A percentile compares a stretch with the other conserved stretches of the same genome.
These are phyloP conservation scores for Gossypium raimondii DNA, from an alignment of 345 rosid genomes.

Conservation along the genomic window DNA sequence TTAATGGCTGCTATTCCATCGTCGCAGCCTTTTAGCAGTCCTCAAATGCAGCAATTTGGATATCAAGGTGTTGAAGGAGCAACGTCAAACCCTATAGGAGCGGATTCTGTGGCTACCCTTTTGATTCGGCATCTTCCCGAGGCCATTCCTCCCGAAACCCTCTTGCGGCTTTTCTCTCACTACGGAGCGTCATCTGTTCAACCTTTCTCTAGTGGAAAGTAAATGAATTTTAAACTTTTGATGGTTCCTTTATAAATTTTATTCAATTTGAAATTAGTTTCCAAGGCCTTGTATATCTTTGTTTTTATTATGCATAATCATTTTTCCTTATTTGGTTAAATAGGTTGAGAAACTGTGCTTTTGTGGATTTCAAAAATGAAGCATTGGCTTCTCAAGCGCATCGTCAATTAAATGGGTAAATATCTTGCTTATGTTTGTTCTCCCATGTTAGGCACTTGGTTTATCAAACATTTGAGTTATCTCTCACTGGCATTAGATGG, in stretches of 20 bases:
- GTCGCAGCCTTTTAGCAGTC: conserved; percentile 23
- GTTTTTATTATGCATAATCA: not conserved
- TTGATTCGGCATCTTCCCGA: conserved; percentile 78
- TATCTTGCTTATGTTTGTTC: not conserved
- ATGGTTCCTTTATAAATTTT: not conserved
- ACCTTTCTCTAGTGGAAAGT: conserved; percentile 73
- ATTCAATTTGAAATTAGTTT: not conserved
- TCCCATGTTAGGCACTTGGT: not conserved
- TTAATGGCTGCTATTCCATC: conserved; percentile 25
- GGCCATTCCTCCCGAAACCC: conserved; percentile 67
- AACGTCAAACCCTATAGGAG: not conserved
- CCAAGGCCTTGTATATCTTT: not conserved
- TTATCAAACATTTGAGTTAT: not conserved
- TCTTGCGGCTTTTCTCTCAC: conserved; percentile 70
- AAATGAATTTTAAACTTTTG: not conserved
- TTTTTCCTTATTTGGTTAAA: not conserved
- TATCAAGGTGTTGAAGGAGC: conserved; percentile 26
- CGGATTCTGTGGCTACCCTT: conserved; percentile 37
- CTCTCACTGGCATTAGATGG: not conserved
- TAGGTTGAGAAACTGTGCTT: conserved; percentile 80
- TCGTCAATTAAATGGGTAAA: conserved; percentile 77
- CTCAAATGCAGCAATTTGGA: conserved; percentile 22
- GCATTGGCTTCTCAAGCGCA: conserved; percentile 76
- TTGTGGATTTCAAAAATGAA: conserved; percentile 81
- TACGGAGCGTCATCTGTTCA: conserved; percentile 82